Evolutionary conservation across 2,329 filamentous ascomycete genomes (phyloP), one percentile per base, ranked within the genome.

Genomic region (Arthroderma sp.): DNA sequence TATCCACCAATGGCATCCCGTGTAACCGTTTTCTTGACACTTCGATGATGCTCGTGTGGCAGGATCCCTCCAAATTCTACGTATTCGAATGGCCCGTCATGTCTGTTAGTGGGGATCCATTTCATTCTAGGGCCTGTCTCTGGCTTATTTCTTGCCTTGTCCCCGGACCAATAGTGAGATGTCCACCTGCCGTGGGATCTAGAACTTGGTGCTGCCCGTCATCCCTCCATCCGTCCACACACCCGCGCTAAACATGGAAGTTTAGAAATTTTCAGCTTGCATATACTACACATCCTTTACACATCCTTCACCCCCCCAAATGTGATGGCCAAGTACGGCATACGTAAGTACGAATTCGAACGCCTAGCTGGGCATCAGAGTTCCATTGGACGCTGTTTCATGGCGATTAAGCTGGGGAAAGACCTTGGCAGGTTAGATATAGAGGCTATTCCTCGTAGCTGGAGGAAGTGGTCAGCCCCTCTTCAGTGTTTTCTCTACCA

Each of bases 1-100:
- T 17, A 33, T 31, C 25, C 54, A 55, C 54, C 54, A 55, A 55
- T 55, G 17, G 38, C 37, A 47, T 13, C 19, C 54, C 19, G 54
- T 44, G 54, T 55, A 55, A 44, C 54, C 44, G 13, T 23, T 33
- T 51, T 19, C 44, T 51, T 25, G 44, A 35, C 8, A 17, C 25
- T 11, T 19, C 2, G 25, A 4, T 25, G 25, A 51, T 28, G 28
- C 44, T 51, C 25, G 28, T 51, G 44, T 31, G 25, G 25, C n/a
- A n/a, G 28, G 44, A 33, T 9, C 15, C 44, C 25, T 17, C n/a
- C 25, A 3, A 38, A n/a, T 33, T 2, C 25, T 51, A 15, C 44
- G 7, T 31, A 33, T 33, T 51, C 33, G 25, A 17, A 31, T n/a
- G 23, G 44, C 13, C 25, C 7, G n/a, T 25, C 25, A 51, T 51